Percentiles rank a stretch among this genome's conserved stretches.
phyloP scores from a whole-genome alignment of 2,329 filamentous ascomycete genomes.

The Pseudomassariella vexata region DNA sequence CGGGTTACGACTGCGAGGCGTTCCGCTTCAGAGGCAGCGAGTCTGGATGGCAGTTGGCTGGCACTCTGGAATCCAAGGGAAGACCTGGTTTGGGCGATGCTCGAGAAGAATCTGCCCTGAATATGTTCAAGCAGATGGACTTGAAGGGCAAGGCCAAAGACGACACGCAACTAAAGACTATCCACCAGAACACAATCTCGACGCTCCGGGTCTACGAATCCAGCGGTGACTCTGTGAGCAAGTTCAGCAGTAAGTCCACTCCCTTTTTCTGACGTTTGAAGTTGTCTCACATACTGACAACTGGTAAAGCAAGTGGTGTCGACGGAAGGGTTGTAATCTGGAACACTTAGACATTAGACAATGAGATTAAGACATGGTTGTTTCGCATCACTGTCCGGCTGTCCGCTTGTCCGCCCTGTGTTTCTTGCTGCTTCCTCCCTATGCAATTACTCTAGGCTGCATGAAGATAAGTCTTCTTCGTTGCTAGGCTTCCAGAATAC shows the following conservation, averaged over 20 bases:
- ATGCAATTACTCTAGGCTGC: too few species aligned
- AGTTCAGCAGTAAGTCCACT: constrained; percentile 75
- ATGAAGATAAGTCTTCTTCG: too few species aligned
- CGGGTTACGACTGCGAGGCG: constrained; percentile 84
- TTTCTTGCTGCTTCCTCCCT: constrained; percentile 9
- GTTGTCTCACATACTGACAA: constrained; percentile 20
- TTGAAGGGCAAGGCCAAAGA: constrained; percentile 88
- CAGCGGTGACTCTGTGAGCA: constrained; percentile 57
- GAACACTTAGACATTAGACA: constrained; percentile 46
- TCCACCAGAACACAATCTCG: constrained; percentile 94
- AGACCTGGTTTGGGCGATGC: constrained; percentile 53
- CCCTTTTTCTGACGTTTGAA: constrained; percentile 8
- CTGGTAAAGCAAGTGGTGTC: constrained; percentile 64
- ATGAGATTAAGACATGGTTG: constrained; percentile 6
- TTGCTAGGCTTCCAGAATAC: too few species aligned
- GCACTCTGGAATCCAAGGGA: constrained; percentile 72
- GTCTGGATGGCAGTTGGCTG: constrained; percentile 76
- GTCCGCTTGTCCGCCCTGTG: constrained; percentile 1
- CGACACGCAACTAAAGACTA: constrained; percentile 89
- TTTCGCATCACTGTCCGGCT: neutral
- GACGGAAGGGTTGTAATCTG: constrained; percentile 80
- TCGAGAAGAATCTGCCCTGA: constrained; percentile 86
- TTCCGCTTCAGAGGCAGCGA: constrained; percentile 80
- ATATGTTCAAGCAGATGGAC: constrained; percentile 99
- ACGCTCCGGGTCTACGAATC: constrained; percentile 74